Evolutionary conservation across 1,139 yeast species (phyloP).

Genomic region (Yamadazyma pseudoaaseri): DNA sequence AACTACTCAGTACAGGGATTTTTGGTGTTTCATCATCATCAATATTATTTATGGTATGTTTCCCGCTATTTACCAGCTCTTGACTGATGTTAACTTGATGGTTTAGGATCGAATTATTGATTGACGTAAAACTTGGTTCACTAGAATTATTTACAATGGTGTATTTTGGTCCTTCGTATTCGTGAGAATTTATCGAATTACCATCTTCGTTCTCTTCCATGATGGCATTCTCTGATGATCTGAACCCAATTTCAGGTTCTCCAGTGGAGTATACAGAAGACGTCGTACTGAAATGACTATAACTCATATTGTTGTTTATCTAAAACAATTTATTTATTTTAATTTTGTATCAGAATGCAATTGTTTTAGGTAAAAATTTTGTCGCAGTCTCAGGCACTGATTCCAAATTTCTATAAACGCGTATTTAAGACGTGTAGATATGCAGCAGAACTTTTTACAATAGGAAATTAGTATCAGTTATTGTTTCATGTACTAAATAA

Average conservation of each 20-base stretch:
- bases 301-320: slow-evolving; percentile 1
- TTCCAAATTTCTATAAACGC: neutral
- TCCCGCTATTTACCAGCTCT: slow-evolving; percentile 8
- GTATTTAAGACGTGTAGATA: neutral
- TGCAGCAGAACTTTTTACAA: neutral
- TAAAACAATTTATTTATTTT: too few relatives aligned
- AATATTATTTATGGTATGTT: slow-evolving; percentile 4
- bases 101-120: slow-evolving; percentile 29
- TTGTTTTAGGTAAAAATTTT: too few relatives aligned
- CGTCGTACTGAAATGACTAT: slow-evolving; percentile 14
- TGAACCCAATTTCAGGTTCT: slow-evolving; percentile 10
- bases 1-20: slow-evolving; percentile 14
- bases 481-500: neutral
- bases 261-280: slow-evolving; percentile 16
- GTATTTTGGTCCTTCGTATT: neutral
- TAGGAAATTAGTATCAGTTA: neutral
- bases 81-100: neutral
- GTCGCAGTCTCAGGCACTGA: neutral
- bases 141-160: slow-evolving; percentile 2
- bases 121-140: slow-evolving; percentile 32
- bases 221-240: slow-evolving; percentile 6
- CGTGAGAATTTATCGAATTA: slow-evolving; percentile 4
- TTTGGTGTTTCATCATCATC: slow-evolving; percentile 36
- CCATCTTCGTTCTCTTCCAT: slow-evolving; percentile 12
- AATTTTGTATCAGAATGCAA: too few relatives aligned